Base-by-base conservation (phyloP, 192 early-diverging fungal species). In the Chytriomyces sp. region DNA sequence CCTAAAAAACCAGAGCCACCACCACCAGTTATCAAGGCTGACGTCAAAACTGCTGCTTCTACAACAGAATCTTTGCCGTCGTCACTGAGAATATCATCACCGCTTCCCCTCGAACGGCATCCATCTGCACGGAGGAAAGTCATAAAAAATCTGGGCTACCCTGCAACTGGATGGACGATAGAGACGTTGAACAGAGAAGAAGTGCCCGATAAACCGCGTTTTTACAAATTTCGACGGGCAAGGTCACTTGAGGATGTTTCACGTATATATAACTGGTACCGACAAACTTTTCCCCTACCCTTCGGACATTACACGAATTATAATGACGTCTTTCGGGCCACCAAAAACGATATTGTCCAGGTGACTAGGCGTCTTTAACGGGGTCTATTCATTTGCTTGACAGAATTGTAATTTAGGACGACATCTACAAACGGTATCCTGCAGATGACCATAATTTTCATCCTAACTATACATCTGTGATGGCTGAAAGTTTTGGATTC, bases 251-350 rank as follows among this genome's bases (percentile, higher is more conserved):
- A 70, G 30, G 68, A 70, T 36, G 68, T 49, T 19, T 28, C 56
- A 3, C 26, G 5, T 14, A 37, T 59, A 38, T 70, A 70, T 59
- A 25, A 22, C 3, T n/a, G 8, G 25, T 70, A 59, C 32, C 37
- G 54, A 5, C n/a, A 70, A 32, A 25, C 38, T 26, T 57, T 59
- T 41, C 68, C 68, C 17, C 56, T 70, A 1, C 56, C 68, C 3
- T 70, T 70, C 28, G 68, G 68, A 19, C 68, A 70, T 59, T 38
- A 70, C 37, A 57, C 30, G 39, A 59, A 30, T 40, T 59, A 59
- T 32, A 59, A 59, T 30, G 68, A 70, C 17, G 19, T 68, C 22
- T 33, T n/a, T n/a, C n/a, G n/a, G n/a, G n/a, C n/a, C n/a, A n/a
- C n/a, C n/a, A n/a, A n/a, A n/a, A n/a, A n/a, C n/a, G n/a, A n/a